Conservation (phyloP, 2,329 filamentous ascomycete species). For the Reticulascus tulasneorum region DNA sequence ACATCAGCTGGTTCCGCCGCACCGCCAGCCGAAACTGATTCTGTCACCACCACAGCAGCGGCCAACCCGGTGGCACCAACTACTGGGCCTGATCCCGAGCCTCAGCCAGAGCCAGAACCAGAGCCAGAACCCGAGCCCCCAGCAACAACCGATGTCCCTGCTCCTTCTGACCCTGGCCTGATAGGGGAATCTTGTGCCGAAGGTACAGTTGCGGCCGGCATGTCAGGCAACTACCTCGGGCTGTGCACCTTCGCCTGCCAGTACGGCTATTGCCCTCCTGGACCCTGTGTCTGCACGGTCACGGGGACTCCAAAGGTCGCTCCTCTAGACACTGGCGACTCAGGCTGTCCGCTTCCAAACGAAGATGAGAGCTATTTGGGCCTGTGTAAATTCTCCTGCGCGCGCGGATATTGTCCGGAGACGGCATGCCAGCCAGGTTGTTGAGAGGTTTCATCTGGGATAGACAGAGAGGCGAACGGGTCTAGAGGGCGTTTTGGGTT, state of each 20-base stretch:
- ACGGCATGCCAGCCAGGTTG: slow-evolving; percentile 25
- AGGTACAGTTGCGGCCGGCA: slow-evolving; percentile 23
- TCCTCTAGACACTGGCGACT: slow-evolving; percentile 16
- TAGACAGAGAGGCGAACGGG: no score
- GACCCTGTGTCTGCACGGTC: slow-evolving; percentile 26
- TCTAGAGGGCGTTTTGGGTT: no score
- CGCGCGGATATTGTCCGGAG: slow-evolving; percentile 41
- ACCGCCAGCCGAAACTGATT: no score
- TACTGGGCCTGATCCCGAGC: no score
- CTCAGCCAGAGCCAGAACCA: no score
- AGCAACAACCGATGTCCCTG: no score
- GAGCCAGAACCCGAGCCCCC: no score
- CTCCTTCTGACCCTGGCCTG: slow-evolving; percentile 19
- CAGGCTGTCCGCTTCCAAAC: slow-evolving; percentile 28
- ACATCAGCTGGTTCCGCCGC: no score
- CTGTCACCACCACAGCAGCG: no score
- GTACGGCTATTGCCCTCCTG: slow-evolving; percentile 28
- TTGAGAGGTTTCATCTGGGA: no score
- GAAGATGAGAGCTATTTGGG: slow-evolving; percentile 34
- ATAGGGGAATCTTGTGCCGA: no score
- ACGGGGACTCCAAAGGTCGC: slow-evolving; percentile 23
- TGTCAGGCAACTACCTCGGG: slow-evolving; percentile 24
- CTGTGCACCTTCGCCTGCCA: slow-evolving; percentile 29
- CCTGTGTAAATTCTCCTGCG: slow-evolving; percentile 42
- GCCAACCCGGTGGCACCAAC: no score